Base-by-base conservation (phyloP, 2,329 filamentous ascomycete genomes). In the Fusarium floridanum region DNA sequence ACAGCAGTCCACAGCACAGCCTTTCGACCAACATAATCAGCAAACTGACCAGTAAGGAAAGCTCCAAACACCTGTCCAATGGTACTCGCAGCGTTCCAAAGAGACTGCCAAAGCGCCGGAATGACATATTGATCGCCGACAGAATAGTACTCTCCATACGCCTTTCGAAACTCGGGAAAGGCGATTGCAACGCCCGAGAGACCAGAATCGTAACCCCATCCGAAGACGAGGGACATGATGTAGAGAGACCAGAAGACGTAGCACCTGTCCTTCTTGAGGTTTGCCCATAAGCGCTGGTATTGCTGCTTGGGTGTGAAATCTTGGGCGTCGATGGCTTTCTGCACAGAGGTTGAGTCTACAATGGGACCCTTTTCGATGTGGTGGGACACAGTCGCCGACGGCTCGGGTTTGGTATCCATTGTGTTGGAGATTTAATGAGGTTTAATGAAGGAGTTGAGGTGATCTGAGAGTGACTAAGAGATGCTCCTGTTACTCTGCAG, bases 71-170 rank as follows among this genome's bases (percentile, higher is more conserved):
- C 53, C 27, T 80, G 78, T 0, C 81, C 81, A 8, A 83, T 83
- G 7, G 81, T 82, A 32, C 79, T 81, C 7, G 81, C 81, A 5
- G 82, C 81, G 60, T 82, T 83, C 81, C 82, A 83, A 9, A 83
- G 78, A 50, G 81, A 82, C 65, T 83, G 81, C 81, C 81, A 83
- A 0, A 83, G 76, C 2, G 82, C 81, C 0, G 82, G 81, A 39
- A 83, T 83, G 8, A 83, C 77, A 59, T 68, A 80, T 36, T 78
- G 76, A 29, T 80, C 77, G 5, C 78, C 72, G 0, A 73, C 68
- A 27, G 41, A 22, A 2, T 81, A 82, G 61, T 82, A 82, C 16
- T 82, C 72, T 11, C 81, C 82, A 17, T 82, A 82, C 1, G 73
- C 78, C 61, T 82, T 78, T 37, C 80, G 70, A 16, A 83, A 83